phyloP scores from a whole-genome alignment of 345 rosid genomes.

The Eucalyptus marginata region DNA sequence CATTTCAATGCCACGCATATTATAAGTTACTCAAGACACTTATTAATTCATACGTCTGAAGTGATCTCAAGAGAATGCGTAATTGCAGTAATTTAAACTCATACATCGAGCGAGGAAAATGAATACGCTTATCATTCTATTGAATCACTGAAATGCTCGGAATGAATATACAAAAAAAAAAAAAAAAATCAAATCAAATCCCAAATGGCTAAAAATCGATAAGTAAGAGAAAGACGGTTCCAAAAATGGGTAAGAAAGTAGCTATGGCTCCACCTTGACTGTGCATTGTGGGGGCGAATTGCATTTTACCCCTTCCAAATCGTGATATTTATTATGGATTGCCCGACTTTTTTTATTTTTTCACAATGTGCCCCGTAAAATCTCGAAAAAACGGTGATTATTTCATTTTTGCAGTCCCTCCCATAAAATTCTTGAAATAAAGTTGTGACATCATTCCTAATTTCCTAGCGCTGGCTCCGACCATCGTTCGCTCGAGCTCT shows the following conservation, averaged over 20 bases:
- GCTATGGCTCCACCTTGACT: not conserved
- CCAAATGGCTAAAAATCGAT: no score
- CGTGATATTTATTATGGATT: not conserved
- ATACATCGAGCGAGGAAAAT: fast-evolving
- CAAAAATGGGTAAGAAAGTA: not conserved
- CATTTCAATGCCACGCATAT: fast-evolving
- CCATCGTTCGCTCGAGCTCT: not conserved
- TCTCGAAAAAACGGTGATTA: not conserved
- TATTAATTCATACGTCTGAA: fast-evolving
- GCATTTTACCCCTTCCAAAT: fast-evolving
- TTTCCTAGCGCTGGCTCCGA: fast-evolving
- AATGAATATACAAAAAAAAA: not conserved
- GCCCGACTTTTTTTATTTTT: not conserved
- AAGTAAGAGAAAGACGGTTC: not conserved
- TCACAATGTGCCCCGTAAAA: not conserved
- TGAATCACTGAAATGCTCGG: fast-evolving
- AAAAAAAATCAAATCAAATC: no score
- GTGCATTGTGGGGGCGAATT: not conserved
- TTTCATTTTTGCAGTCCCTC: fast-evolving
- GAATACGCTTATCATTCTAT: fast-evolving
- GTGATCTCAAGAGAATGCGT: fast-evolving
- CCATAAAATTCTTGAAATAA: not conserved
- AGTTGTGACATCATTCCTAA: not conserved
- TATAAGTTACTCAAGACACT: no score
- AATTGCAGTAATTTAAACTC: fast-evolving